Percentiles rank a stretch among this genome's conserved stretches.
Evolutionary conservation across 345 rosid species (phyloP).

Genomic region (Rhodamnia rubescens): DNA sequence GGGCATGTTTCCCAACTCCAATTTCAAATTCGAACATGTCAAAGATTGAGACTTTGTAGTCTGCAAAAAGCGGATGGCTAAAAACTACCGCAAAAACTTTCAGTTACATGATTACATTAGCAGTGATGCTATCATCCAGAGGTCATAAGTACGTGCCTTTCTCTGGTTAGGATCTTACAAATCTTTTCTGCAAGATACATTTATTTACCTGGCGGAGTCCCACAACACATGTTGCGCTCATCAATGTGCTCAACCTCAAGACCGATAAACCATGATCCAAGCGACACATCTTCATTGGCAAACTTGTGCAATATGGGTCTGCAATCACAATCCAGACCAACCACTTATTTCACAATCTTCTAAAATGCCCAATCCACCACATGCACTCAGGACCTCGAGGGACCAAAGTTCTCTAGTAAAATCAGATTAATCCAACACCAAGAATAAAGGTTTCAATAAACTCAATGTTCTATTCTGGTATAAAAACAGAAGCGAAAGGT

Average conservation of each 20-base stretch:
- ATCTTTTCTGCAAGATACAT: neutral
- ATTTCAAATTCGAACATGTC: neutral
- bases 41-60: neutral
- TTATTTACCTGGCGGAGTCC: constrained; percentile 86
- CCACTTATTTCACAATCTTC: neutral
- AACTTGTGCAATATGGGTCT: constrained; percentile 86
- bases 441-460: neutral
- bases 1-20: neutral
- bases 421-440: neutral
- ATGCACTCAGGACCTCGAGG: neutral
- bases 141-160: neutral
- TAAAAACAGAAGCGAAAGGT: neutral
- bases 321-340: constrained; percentile 10
- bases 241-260: constrained; percentile 95
- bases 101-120: neutral
- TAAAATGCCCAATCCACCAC: neutral
- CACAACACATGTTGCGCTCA: constrained; percentile 83
- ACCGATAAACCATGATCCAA: constrained; percentile 95
- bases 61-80: neutral
- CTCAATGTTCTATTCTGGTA: neutral
- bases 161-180: too few species aligned
- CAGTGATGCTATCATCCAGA: neutral
- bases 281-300: constrained; percentile 94
- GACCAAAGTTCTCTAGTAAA: neutral
- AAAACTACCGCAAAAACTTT: neutral